These are phyloP conservation scores for Macrophomina pseudophaseolina DNA, from an alignment of 2,329 filamentous ascomycete genomes.

Conservation along the genomic window DNA sequence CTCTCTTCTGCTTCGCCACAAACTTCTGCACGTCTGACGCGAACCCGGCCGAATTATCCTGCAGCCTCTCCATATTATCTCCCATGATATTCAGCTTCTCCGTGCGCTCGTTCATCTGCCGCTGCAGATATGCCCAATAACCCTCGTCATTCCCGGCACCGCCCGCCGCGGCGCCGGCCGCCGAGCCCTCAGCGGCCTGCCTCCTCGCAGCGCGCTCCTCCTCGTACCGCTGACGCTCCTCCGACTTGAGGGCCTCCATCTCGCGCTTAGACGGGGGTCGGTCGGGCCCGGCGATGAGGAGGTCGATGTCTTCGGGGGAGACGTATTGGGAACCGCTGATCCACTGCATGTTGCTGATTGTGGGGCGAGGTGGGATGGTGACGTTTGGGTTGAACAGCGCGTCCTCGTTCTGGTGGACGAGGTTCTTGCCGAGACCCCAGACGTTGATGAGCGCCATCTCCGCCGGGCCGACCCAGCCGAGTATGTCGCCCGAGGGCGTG, in stretches of 20 bases:
- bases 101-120: slow-evolving; percentile 87
- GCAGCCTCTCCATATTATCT: slow-evolving; percentile 82
- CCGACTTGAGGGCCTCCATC: slow-evolving; percentile 77
- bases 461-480: slow-evolving; percentile 87
- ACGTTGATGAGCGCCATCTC: slow-evolving; percentile 83
- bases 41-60: slow-evolving; percentile 81
- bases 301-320: slow-evolving; percentile 82
- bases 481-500: slow-evolving; percentile 77
- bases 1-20: slow-evolving; percentile 84
- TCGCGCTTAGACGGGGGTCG: slow-evolving; percentile 88
- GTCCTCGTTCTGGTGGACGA: slow-evolving; percentile 58
- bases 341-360: slow-evolving; percentile 96
- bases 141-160: slow-evolving; percentile 54
- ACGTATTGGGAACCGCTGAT: slow-evolving; percentile 93
- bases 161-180: slow-evolving; percentile 30
- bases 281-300: slow-evolving; percentile 87
- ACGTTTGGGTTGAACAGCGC: slow-evolving; percentile 78
- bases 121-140: slow-evolving; percentile 78
- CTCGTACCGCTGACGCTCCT: slow-evolving; percentile 64
- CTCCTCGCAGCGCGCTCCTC: slow-evolving; percentile 44
- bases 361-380: slow-evolving; percentile 77
- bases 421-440: slow-evolving; percentile 70
- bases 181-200: slow-evolving; percentile 32
- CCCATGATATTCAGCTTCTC: slow-evolving; percentile 83
- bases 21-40: slow-evolving; percentile 88